Conservation (phyloP, 2,329 filamentous ascomycete genomes). For the Trichophyton schoenleinii region DNA sequence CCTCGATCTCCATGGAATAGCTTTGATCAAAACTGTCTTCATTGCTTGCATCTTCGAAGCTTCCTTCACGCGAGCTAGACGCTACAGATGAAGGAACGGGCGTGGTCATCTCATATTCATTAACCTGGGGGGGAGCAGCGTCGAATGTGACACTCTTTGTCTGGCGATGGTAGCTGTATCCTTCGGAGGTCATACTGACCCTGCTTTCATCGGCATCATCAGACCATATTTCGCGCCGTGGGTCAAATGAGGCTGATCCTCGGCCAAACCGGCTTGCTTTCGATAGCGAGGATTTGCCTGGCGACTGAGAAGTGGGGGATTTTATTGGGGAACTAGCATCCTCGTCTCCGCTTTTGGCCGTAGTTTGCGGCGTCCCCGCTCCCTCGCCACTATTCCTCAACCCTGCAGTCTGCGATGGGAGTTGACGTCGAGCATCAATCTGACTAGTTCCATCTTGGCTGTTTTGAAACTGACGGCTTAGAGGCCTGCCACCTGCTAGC, state of each 20-base stretch:
- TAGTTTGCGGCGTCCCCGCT: slow-evolving; percentile 2
- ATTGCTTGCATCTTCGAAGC: slow-evolving; percentile 70
- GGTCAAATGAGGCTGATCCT: slow-evolving; percentile 52
- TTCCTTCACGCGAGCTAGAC: slow-evolving; percentile 81
- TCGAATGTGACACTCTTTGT: slow-evolving; percentile 97
- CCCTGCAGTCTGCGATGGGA: slow-evolving; percentile 11
- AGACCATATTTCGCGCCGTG: slow-evolving; percentile 55
- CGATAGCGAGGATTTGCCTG: slow-evolving; percentile 80
- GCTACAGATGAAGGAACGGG: slow-evolving; percentile 88
- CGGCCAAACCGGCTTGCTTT: slow-evolving; percentile 46
- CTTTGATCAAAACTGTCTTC: slow-evolving; percentile 51
- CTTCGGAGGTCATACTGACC: not conserved
- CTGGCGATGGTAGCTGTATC: slow-evolving; percentile 57
- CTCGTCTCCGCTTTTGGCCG: slow-evolving; percentile 8
- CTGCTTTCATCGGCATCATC: slow-evolving; percentile 47
- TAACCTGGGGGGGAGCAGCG: slow-evolving; percentile 80
- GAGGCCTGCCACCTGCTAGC: slow-evolving; percentile 50
- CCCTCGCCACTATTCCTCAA: slow-evolving; percentile 15
- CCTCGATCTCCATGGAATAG: slow-evolving; percentile 54
- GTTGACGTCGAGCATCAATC: slow-evolving; percentile 12
- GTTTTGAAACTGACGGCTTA: slow-evolving; percentile 51
- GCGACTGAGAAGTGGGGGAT: slow-evolving; percentile 53
- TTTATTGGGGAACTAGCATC: slow-evolving; percentile 27
- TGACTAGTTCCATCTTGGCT: slow-evolving; percentile 52
- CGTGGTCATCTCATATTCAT: slow-evolving; percentile 97